Evolutionary conservation across 2,329 filamentous ascomycete genomes (phyloP).

Genomic region (Colletotrichum noveboracense): DNA sequence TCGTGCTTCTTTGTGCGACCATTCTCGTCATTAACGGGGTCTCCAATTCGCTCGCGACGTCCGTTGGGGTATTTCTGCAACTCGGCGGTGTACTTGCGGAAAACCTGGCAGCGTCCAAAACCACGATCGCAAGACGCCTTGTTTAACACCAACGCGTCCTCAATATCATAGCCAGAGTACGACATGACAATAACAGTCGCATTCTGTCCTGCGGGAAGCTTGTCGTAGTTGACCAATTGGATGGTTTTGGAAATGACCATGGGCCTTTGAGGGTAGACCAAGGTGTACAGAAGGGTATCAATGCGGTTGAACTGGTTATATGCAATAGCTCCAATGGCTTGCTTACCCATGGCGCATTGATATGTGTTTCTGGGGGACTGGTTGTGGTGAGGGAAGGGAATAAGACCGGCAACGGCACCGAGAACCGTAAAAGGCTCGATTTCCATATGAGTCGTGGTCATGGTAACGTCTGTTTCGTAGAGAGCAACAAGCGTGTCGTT

Average conservation of each 20-base stretch:
- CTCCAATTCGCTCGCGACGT: constrained; percentile 69
- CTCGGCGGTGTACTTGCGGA: constrained; percentile 88
- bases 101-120: constrained; percentile 97
- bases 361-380: constrained; percentile 99
- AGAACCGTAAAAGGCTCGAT: constrained; percentile 98
- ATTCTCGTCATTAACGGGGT: constrained; percentile 59
- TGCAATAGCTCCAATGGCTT: constrained; percentile 97
- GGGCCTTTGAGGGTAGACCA: constrained; percentile 96
- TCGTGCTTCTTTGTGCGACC: constrained; percentile 72
- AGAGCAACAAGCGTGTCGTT: constrained; percentile 94
- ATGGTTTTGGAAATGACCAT: constrained; percentile 98
- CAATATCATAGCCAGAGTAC: constrained; percentile 98
- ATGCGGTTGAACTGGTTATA: constrained; percentile 98
- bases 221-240: constrained; percentile 95
- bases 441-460: constrained; percentile 89
- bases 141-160: constrained; percentile 95
- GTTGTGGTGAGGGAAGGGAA: constrained; percentile 98
- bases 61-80: constrained; percentile 91
- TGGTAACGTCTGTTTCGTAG: constrained; percentile 83
- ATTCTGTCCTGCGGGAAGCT: constrained; percentile 94
- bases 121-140: constrained; percentile 95
- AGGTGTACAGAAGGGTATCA: constrained; percentile 92
- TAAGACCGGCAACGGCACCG: constrained; percentile 92
- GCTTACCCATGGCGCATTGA: constrained; percentile 99
- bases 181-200: constrained; percentile 99